Base-by-base conservation (phyloP, 805 yeast genomes). In the Lachancea thermotolerans region DNA sequence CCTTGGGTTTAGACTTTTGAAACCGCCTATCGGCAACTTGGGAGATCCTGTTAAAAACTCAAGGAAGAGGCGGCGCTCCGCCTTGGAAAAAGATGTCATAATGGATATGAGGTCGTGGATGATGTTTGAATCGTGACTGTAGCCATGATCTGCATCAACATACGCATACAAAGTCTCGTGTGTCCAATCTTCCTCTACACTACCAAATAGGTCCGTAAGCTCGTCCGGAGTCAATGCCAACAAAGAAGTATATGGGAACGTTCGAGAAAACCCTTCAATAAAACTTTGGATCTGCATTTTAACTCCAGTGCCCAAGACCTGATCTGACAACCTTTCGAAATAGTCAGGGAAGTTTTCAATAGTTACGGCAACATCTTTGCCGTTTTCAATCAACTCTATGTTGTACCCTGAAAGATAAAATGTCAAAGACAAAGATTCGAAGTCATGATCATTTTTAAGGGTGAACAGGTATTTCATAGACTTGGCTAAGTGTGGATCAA, bases 21-120 rank as follows among this genome's bases (percentile, higher is more conserved):
- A 91, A 0, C 98, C 98, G 1, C 98, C 98, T 57, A 88, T 77
- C 1, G 99, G 99, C 39, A 93, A 66, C 50, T 82, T 86, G 6
- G 98, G 96, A 1, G 96, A 80, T 0, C 98, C 98, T 0, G 98
- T 91, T 49, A 90, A 68, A 62, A 91, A 91, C 62, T 87, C 95
- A 38, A 89, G 66, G 57, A 91, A 91, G 30, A 72, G 65, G 32
- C 97, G 72, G 49, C 84, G 78, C 49, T 88, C 85, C 1, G 65
- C 60, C 2, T 54, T 53, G 28, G 65, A 58, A 49, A 89, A 82
- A 6, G 68, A 67, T 2, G 76, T 59, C 76, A 93, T 70, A 1
- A 86, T 70, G 31, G 71, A 70, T n/a, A 89, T 62, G 36, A 93
- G 66, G 45, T 75, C 70, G 47, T 72, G 74, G 3, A 91, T 78